Base-by-base conservation (phyloP, 768 basidiomycete genomes). In the Suillus bovinus region DNA sequence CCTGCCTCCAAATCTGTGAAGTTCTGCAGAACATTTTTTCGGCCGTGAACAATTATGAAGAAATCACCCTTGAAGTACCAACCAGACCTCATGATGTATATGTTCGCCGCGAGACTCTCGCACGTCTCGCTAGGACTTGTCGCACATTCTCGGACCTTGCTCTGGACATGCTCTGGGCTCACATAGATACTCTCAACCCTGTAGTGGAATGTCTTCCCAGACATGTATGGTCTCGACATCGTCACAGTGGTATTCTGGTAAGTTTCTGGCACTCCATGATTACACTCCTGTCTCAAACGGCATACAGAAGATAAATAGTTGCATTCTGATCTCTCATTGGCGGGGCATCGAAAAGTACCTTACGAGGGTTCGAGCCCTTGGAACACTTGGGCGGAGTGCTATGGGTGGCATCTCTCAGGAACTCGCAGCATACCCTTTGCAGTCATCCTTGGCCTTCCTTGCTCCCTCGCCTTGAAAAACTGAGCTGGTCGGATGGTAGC, bases 71-170 rank as follows among this genome's bases (percentile, higher is more conserved):
- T 22, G 34, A 41, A 16, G 13, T 38, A 9, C 20, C 10, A 14
- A 22, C 11, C 17, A 11, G 55, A 22, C 6, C 31, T 16, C 8
- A 39, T 16, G 27, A 11, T 41, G 33, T 14, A 24, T 17, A 36
- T 29, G 33, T 41, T 41, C 16, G 49, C 29, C 49, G 20, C 39
- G 20, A n/a, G 14, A 41, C 33, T 36, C 39, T 57, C 3, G 55
- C 33, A 57, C 4, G 36, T 36, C 27, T 57, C 17, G 20, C 55
- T 16, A 36, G 31, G 20, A 47, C 58, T 22, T 59, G 31, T 33
- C 58, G 49, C 31, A 16, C 24, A 59, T 59, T 55, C 24, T 44
- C 14, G 49, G 49, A 47, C 31, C 36, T 20, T 41, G 58, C 42
- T 4, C n/a, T 59, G 49, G 44, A 59, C 29, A 31, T 47, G 31